Percentiles rank a stretch among this genome's conserved stretches.
These are phyloP conservation scores for Fragaria ananassa DNA, from an alignment of 306 rosid genomes.

Conservation along the genomic window DNA sequence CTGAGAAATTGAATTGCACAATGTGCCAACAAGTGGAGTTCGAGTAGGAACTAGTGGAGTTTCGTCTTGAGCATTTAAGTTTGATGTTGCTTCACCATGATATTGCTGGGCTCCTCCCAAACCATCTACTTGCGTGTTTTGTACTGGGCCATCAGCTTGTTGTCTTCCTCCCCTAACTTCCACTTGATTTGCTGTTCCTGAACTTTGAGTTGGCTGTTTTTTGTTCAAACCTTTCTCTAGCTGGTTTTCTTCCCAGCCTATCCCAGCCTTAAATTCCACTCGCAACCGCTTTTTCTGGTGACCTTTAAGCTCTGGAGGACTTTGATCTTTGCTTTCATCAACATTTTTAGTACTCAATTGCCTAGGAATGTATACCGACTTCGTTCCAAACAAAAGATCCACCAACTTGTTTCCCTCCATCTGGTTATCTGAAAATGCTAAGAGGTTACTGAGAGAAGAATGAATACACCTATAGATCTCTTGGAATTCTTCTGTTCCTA, in stretches of 20 bases:
- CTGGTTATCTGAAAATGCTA: background rate
- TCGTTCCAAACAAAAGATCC: slow-evolving; percentile 7
- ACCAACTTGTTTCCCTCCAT: slow-evolving; percentile 14
- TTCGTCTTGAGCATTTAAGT: background rate
- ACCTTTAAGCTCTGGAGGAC: background rate
- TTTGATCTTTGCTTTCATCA: background rate
- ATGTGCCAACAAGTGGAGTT: background rate
- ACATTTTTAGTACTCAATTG: background rate
- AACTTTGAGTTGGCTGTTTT: background rate
- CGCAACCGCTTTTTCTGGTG: slow-evolving; percentile 3
- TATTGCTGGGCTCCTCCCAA: background rate
- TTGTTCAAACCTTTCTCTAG: background rate
- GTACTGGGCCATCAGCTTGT: background rate
- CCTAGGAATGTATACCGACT: background rate
- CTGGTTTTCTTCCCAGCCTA: background rate
- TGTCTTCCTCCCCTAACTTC: background rate
- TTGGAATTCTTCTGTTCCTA: slow-evolving; percentile 6
- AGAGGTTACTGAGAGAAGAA: slow-evolving; percentile 4
- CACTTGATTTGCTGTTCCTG: background rate
- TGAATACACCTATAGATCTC: slow-evolving; percentile 8
- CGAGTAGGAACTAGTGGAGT: background rate
- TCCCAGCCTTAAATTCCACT: background rate
- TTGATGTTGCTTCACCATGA: background rate
- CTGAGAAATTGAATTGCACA: background rate
- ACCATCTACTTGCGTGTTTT: background rate